Evolutionary conservation across 2,329 filamentous ascomycete genomes (phyloP).

Genomic region (Sarocladium kiliense): DNA sequence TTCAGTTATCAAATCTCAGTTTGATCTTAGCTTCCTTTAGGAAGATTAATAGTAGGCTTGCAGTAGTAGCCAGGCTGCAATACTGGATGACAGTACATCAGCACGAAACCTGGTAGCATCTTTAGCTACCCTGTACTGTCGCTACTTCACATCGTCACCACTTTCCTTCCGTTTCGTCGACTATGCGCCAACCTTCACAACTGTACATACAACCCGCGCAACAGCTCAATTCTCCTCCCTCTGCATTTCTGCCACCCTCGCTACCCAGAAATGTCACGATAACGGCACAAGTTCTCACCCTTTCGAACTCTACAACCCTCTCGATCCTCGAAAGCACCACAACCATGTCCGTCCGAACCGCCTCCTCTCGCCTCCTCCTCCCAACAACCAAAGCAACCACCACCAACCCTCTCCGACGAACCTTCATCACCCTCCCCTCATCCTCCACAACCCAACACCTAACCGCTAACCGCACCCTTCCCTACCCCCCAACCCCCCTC

Average conservation of each 20-base stretch:
- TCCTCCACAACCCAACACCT: conserved; percentile 52
- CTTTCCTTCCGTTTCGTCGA: neutral
- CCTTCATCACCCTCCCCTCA: conserved; percentile 32
- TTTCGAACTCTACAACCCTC: no score
- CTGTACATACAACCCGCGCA: neutral
- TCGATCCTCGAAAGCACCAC: neutral
- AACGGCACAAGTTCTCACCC: no score
- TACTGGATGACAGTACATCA: no score
- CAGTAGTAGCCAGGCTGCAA: no score
- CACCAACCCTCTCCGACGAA: conserved; percentile 22
- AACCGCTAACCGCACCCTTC: conserved; percentile 68
- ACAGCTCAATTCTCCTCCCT: no score
- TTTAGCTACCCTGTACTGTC: neutral
- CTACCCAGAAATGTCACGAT: no score
- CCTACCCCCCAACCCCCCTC: conserved; percentile 64
- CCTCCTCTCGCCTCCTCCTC: conserved; percentile 12
- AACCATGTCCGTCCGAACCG: conserved; percentile 11
- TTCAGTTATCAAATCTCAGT: no score
- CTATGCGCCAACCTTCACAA: neutral
- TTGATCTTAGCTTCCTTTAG: no score
- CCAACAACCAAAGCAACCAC: conserved; percentile 12
- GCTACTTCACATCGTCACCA: neutral
- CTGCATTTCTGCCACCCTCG: no score
- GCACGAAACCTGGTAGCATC: no score
- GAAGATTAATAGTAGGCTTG: no score